Evolutionary conservation across 345 rosid genomes (phyloP).

Genomic region (Gossypium thurberi): DNA sequence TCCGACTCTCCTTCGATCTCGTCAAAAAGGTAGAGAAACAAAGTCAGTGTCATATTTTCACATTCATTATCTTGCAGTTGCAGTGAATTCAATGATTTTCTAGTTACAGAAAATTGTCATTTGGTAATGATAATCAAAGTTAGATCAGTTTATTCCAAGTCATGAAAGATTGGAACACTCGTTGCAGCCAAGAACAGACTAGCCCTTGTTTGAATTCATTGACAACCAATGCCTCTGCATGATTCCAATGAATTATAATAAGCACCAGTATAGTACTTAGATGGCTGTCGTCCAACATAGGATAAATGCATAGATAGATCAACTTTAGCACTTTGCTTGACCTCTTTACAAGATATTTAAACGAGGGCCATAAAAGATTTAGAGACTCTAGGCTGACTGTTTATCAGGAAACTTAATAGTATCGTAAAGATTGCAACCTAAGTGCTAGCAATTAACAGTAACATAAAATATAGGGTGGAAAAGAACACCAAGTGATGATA

Average conservation of each 20-base stretch:
- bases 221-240: neutral
- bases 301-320: neutral
- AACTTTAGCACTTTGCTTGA: neutral
- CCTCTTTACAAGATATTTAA: neutral
- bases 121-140: neutral
- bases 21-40: neutral
- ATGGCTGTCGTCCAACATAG: neutral
- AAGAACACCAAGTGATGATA: neutral
- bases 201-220: neutral
- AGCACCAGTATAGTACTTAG: neutral
- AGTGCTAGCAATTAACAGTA: neutral
- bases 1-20: neutral
- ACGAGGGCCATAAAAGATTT: neutral
- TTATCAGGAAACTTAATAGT: neutral
- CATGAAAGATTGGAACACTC: neutral
- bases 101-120: neutral
- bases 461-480: neutral
- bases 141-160: neutral
- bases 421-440: neutral
- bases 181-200: neutral
- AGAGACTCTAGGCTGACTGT: neutral
- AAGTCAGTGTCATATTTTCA: neutral
- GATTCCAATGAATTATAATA: neutral
- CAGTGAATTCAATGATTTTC: neutral
- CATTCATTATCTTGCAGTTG: neutral